Base-by-base conservation (phyloP, 345 rosid species). In the Conringia planisiliqua region DNA sequence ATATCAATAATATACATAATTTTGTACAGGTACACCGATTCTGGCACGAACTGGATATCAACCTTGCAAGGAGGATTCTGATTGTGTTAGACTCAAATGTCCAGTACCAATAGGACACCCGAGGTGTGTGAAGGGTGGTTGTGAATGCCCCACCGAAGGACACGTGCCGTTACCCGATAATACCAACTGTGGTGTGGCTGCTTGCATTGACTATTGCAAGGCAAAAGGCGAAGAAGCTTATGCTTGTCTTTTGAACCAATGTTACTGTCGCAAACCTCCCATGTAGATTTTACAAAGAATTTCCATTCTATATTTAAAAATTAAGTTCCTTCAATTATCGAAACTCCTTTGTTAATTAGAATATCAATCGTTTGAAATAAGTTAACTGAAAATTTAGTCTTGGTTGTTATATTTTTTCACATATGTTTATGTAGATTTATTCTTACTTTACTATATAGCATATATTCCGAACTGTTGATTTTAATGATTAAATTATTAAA, bases 191-290 rank as follows among this genome's bases (percentile, higher is more conserved):
- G 61, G 63, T 14, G 47, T 63, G 3, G 60, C 46, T 73, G 13
- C 13, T 40, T 73, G 77, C 56, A 0, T 0, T 42, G 63, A 72
- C 55, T 30, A 39, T 18, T 72, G 77, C 35, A 40, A 63, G 39
- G 35, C 55, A 0, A 63, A 32, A 63, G 63, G 77, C 9, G 36
- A 73, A 63, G 6, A 4, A 32, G 17, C 36, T 50, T 42, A 52
- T 51, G 70, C 64, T 30, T 73, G 40, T 62, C 8, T 38, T 27
- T 10, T 11, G 1, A 50, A 50, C 61, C 60, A 26, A 6, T 71
- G 76, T 50, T 62, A 36, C 27, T 71, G 68, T 50, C 68, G 20
- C 46, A 61, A 61, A 71, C 68, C 68, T 50, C 68, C 33, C 0
- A 27, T 51, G 60, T 72, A 54, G 59, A 52, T 13, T 26, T 54